phyloP scores from a whole-genome alignment of 2,329 filamentous ascomycete species.

The Colletotrichum australisinense region DNA sequence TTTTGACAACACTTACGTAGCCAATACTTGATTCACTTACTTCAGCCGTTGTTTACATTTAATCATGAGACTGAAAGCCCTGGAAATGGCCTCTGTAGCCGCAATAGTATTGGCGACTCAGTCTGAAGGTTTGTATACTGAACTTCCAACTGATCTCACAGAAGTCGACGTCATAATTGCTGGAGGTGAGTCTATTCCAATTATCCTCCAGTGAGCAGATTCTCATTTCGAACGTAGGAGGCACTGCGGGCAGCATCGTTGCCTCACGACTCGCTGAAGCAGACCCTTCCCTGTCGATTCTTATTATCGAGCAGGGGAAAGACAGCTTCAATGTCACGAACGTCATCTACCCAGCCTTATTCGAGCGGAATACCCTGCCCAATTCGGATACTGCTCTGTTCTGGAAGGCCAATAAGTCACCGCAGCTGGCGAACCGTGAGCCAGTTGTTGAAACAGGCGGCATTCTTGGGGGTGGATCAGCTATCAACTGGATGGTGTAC shows the following conservation, averaged over 20 bases:
- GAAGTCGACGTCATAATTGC: slow-evolving; percentile 64
- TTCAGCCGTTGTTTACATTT: not conserved
- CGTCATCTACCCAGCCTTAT: slow-evolving; percentile 41
- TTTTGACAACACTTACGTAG: too few species aligned
- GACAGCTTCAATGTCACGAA: slow-evolving; percentile 41
- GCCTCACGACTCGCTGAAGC: slow-evolving; percentile 42
- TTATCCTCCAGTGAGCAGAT: too few species aligned
- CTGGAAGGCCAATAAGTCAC: slow-evolving; percentile 39
- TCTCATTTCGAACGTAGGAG: slow-evolving; percentile 38
- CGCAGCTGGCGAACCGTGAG: slow-evolving; percentile 40
- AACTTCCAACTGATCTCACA: slow-evolving; percentile 43
- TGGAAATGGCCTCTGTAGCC: not conserved
- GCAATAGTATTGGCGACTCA: not conserved
- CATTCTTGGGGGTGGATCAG: slow-evolving; percentile 46
- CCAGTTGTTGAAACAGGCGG: slow-evolving; percentile 41
- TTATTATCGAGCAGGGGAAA: slow-evolving; percentile 43
- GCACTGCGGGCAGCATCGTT: slow-evolving; percentile 42
- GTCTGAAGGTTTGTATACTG: slow-evolving; percentile 38
- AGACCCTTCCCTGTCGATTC: slow-evolving; percentile 41
- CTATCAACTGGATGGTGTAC: slow-evolving; percentile 48
- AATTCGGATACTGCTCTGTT: slow-evolving; percentile 36
- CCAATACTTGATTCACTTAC: too few species aligned
- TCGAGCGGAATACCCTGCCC: slow-evolving; percentile 25
- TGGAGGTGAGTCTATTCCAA: slow-evolving; percentile 49
- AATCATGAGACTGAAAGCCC: not conserved